Conservation (phyloP, 1,139 yeast genomes). For the Protomyces macrosporus region DNA sequence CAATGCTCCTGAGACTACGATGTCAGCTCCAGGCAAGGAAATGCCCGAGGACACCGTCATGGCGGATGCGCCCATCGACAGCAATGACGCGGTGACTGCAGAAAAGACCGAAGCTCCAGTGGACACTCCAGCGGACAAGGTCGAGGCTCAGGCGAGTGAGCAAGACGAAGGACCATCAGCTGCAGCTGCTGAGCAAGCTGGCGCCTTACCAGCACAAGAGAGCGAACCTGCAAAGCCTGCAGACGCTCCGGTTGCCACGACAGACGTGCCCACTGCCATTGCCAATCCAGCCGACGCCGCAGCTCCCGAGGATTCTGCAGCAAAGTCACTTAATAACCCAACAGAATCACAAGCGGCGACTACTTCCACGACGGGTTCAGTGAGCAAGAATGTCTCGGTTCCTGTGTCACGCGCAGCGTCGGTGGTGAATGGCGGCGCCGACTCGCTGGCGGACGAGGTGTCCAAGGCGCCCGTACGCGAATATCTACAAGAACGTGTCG, state of each 20-base stretch:
- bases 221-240: too few relatives aligned
- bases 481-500: slow-evolving; percentile 68
- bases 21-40: too few relatives aligned
- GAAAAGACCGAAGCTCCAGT: neutral
- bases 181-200: too few relatives aligned
- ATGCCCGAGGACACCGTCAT: neutral
- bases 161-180: too few relatives aligned
- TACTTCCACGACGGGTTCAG: too few relatives aligned
- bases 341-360: neutral
- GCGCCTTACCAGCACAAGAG: too few relatives aligned
- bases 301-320: neutral
- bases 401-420: slow-evolving; percentile 7
- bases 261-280: neutral
- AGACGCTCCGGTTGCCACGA: neutral
- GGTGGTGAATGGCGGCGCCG: neutral
- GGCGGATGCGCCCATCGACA: neutral
- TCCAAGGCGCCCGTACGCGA: slow-evolving; percentile 70
- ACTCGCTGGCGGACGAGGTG: neutral
- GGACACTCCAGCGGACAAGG: neutral
- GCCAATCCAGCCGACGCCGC: neutral
- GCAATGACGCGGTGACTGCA: neutral
- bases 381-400: too few relatives aligned
- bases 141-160: neutral
- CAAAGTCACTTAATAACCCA: neutral
- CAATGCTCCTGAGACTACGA: too few relatives aligned